Evolutionary conservation across 2,329 filamentous ascomycete species (phyloP), one percentile per base, ranked within the genome.

Genomic region (Calonectria ilicicola): DNA sequence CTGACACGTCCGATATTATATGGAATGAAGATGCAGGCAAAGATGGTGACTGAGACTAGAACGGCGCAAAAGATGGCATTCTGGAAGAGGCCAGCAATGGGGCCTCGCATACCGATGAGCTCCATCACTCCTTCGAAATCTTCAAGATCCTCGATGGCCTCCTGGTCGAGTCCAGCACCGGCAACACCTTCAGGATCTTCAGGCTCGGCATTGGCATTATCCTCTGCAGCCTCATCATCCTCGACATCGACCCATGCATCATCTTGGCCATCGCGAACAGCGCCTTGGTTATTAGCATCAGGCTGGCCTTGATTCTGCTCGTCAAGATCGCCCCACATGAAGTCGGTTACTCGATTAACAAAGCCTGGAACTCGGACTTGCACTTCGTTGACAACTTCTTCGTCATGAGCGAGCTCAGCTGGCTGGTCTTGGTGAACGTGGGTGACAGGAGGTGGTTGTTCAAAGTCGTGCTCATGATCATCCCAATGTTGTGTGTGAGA

Each of bases 121-220:
- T 99, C 97, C 87, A 99, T 92, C 65, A 99, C 94, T 0, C 97
- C 97, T 82, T 99, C 97, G 19, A 99, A 91, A 80, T 99, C 97
- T 84, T 99, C 97, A 12, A 94, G 94, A 77, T 98, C 94, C 51
- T 96, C 94, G 49, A 95, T 89, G 12, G 92, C 93, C 77, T 94
- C 93, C 67, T 91, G 89, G 67, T 98, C 95, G 42, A 96, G 86
- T 10, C 90, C 93, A 19, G 91, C 92, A 62, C 90, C 91, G 23
- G 89, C 89, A n/a, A 90, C 92, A 53, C 90, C 93, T 65, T 91
- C 91, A 26, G 91, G 86, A 1, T 90, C 90, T 71, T 93, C 86
- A 23, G 81, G 56, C 15, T 74, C 78, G 9, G 80, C 77, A 4
- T 81, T 82, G 4, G 70, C 80, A 23, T 84, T 83, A 4, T 74